Evolutionary conservation across 148 eudicot genomes (phyloP), one percentile per base, ranked within the genome.

Genomic region (Arbutus unedo): DNA sequence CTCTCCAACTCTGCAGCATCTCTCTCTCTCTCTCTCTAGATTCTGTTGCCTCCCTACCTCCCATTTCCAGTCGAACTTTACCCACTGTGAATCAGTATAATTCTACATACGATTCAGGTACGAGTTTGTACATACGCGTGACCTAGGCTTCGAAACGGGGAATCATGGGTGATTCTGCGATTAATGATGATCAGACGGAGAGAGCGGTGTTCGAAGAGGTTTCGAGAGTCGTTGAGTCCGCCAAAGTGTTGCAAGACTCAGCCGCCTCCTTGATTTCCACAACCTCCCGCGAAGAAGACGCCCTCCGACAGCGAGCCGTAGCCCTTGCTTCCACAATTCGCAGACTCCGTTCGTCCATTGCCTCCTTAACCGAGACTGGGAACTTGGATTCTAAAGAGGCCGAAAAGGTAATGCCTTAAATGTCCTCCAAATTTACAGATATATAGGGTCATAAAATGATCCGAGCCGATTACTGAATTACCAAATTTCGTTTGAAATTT

Each of bases 191-290:
- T 19, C 70, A 71, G 41, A 54, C 62, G 41, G 82, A 80, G 73
- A 48, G 59, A 38, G 50, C 49, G 47, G 81, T 86, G 53, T 89
- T 79, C 66, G 92, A 90, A 47, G 91, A 91, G 84, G 94, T 89
- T 5, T 85, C 83, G 60, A 84, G 82, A 82, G 83, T 91, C n/a
- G 86, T 87, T 53, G 99, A 94, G 72, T 89, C 89, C 55, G 94
- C 91, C 3, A 96, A 93, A 83, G 98, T 93, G 88, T 78, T 96
- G 88, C 97, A 96, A 84, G 98, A 96, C 16, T 62, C 90, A 41
- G 93, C 98, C 1, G 64, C 97, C 7, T 86, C 94, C 9, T 87
- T 91, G 75, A 90, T 93, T 51, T 89, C 92, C 0, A 90, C 79
- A 62, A 86, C 92, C 14, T 82, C 94, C 3, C 87, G 85, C 76